These are phyloP conservation scores for Aspergillus latus DNA, from an alignment of 2,329 filamentous ascomycete genomes.

Conservation along the genomic window DNA sequence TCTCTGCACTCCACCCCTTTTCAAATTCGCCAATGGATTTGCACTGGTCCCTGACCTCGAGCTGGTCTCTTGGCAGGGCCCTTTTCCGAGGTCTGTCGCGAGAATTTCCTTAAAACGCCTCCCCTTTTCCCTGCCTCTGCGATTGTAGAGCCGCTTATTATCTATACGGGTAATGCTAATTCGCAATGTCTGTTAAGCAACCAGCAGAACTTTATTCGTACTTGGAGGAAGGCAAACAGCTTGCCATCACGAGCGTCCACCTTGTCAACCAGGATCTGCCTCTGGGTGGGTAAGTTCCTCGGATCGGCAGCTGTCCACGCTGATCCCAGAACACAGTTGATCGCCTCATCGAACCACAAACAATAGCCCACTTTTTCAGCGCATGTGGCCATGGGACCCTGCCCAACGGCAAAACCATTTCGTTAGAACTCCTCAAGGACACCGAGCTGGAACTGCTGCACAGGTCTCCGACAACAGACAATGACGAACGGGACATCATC, in stretches of 20 bases:
- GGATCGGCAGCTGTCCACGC: not conserved
- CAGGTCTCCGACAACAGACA: not conserved
- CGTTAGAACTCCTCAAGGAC: not conserved
- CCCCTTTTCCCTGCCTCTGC: too few species aligned
- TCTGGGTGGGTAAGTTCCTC: not conserved
- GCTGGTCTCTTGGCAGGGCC: not conserved
- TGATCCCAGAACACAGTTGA: conserved; percentile 21
- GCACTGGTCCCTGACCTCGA: not conserved
- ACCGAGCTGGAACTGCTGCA: not conserved
- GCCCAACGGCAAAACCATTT: conserved; percentile 21
- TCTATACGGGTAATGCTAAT: too few species aligned
- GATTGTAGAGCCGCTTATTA: too few species aligned
- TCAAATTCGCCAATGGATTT: not conserved
- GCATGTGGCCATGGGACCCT: conserved; percentile 15
- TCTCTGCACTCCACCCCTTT: not conserved
- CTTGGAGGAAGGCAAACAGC: not conserved
- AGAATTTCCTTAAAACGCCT: too few species aligned
- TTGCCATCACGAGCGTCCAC: not conserved
- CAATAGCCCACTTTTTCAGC: conserved; percentile 21
- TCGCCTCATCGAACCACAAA: conserved; percentile 30
- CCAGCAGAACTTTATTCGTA: not conserved
- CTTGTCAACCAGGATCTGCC: not conserved
- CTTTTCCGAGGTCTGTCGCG: too few species aligned
- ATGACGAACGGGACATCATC: not conserved
- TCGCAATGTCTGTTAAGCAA: too few species aligned